A percentile compares a stretch with the other conserved stretches of the same genome.
Evolutionary conservation across 371 early-diverging fungal species (phyloP).

Genomic region (Rhizopus delemar): DNA sequence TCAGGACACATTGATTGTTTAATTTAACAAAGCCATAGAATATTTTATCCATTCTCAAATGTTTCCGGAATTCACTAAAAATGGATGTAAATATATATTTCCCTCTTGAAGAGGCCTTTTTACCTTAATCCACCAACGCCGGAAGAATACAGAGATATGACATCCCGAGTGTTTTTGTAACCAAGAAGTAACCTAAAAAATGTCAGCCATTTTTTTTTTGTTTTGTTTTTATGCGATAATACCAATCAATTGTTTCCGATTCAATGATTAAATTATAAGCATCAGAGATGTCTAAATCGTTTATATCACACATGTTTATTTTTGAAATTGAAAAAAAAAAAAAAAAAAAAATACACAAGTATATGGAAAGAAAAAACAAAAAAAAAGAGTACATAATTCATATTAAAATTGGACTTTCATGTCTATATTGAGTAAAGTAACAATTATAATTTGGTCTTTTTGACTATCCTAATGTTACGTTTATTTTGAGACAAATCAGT

Average conservation of each 20-base stretch:
- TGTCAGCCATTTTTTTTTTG: neutral
- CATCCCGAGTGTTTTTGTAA: slow-evolving; percentile 72
- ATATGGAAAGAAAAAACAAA: too few species aligned
- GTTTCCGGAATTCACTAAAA: slow-evolving; percentile 56
- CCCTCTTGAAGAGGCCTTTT: neutral
- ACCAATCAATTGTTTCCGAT: slow-evolving; percentile 59
- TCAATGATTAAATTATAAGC: slow-evolving; percentile 34
- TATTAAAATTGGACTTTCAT: too few species aligned
- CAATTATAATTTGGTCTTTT: too few species aligned
- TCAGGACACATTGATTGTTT: slow-evolving; percentile 61
- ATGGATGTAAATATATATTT: too few species aligned
- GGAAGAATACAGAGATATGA: slow-evolving; percentile 64
- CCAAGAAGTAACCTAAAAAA: slow-evolving; percentile 62
- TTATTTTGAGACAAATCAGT: too few species aligned
- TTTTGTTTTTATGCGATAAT: slow-evolving; percentile 4
- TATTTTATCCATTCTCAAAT: slow-evolving; percentile 59
- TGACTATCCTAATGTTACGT: too few species aligned
- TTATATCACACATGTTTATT: too few species aligned
- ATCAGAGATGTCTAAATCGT: too few species aligned
- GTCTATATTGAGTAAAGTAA: too few species aligned
- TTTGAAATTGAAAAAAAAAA: too few species aligned
- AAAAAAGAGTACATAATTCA: too few species aligned
- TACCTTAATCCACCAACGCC: slow-evolving; percentile 63
- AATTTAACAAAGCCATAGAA: slow-evolving; percentile 66
- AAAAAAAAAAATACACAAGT: too few species aligned